Evolutionary conservation across 2,329 filamentous ascomycete genomes (phyloP), one percentile per base, ranked within the genome.

Genomic region (Penicillium sp.): DNA sequence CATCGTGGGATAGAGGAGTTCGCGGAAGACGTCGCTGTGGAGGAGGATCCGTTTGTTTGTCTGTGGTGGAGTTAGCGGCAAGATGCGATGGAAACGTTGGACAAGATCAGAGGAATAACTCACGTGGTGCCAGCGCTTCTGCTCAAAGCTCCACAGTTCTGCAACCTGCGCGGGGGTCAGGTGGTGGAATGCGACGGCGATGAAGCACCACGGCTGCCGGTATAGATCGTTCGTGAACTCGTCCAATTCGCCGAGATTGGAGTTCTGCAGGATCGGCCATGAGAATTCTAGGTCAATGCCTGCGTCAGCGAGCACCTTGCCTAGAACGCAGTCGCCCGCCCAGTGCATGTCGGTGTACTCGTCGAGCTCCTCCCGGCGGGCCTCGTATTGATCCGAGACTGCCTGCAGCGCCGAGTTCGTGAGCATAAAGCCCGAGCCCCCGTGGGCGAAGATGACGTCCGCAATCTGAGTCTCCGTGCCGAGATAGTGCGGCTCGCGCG

Each of bases 121-220:
- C 73, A 84, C 82, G 60, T 81, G 79, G 62, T 77, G 75, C 65
- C 81, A 83, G 55, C 80, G 69, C 33, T 58, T 60, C 34, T 65
- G 65, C 48, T 77, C 72, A 20, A 76, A 73, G 6, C 64, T 62
- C 58, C 66, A 71, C 26, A 77, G 61, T 3, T 61, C 56, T 30
- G 66, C 57, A 10, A 71, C 67, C 6, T 76, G 68, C 1, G 55
- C 48, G 1, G 70, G 54, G 0, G 64, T 58, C 4, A 78, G 59
- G 48, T 76, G 73, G 41, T 78, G 75, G 50, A 75, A 75, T 2
- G 71, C 64, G 3, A 71, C 65, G 4, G 70, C 69, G 19, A 72
- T 68, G 49, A 69, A 76, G 50, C 74, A 77, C 73, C 74, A 77
- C 1, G 70, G 69, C 13, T 59, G 57, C 18, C 63, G 65, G 34